Conservation (phyloP, 2,329 filamentous ascomycete species). For the Cadophora luteo-olivacea region DNA sequence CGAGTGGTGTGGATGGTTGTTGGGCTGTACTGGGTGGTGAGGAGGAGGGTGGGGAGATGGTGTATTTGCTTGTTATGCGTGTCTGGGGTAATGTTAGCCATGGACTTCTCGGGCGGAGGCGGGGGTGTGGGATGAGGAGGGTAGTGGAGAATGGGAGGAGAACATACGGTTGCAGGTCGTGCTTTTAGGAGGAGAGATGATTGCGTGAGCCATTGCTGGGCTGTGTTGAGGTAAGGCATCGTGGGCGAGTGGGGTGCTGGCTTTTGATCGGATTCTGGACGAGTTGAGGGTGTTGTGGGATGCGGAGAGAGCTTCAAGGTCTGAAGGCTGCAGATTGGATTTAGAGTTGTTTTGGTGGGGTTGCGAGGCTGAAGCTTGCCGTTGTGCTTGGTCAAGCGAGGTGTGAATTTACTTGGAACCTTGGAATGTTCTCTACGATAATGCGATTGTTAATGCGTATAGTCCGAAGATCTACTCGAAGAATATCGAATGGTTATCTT, state of each 20-base stretch:
- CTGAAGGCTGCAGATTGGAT: not conserved
- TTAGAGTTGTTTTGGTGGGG: conserved; percentile 9
- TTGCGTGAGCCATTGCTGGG: conserved; percentile 91
- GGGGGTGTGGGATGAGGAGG: conserved; percentile 2
- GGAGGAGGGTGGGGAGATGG: conserved; percentile 54
- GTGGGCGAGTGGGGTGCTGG: conserved; percentile 33
- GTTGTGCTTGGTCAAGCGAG: not conserved
- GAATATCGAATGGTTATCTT: too few species aligned
- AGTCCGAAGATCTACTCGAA: too few species aligned
- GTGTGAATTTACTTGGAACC: not conserved
- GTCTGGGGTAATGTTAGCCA: conserved; percentile 62
- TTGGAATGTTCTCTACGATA: not conserved
- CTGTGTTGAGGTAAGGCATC: conserved; percentile 83
- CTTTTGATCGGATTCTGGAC: not conserved
- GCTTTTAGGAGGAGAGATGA: conserved; percentile 86
- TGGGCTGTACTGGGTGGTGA: conserved; percentile 23
- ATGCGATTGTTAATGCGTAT: not conserved
- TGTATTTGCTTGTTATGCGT: conserved; percentile 91
- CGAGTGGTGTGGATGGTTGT: conserved; percentile 38
- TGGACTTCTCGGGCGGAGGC: conserved; percentile 14
- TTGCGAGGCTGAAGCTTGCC: conserved; percentile 7
- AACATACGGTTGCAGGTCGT: conserved; percentile 78
- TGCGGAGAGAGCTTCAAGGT: not conserved
- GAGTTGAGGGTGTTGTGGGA: not conserved
- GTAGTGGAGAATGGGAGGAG: conserved; percentile 3